Conservation (phyloP, 2,329 filamentous ascomycete species). For the Myriangium duriaei region DNA sequence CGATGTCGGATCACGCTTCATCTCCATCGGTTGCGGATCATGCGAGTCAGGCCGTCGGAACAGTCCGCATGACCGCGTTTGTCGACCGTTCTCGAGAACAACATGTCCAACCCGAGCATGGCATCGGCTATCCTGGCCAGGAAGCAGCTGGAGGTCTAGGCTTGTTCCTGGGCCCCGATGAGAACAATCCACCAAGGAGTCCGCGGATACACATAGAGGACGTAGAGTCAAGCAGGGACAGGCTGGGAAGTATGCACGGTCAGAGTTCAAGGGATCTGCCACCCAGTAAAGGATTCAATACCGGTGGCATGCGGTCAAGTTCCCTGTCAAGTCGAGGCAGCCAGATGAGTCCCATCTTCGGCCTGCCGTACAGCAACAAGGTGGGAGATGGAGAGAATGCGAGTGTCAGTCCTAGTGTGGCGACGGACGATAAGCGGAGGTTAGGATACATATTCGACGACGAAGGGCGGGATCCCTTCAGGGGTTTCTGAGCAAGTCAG, state of each 20-base stretch:
- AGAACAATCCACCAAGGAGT: too few relatives aligned
- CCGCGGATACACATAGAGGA: too few relatives aligned
- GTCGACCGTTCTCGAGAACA: constrained; percentile 1
- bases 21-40: background rate
- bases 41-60: background rate
- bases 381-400: constrained; percentile 9
- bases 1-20: background rate
- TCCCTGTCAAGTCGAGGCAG: background rate
- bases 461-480: constrained; percentile 24
- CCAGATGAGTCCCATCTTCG: background rate
- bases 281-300: too few relatives aligned
- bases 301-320: background rate
- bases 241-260: too few relatives aligned
- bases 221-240: too few relatives aligned
- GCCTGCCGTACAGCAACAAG: background rate
- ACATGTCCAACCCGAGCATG: too few relatives aligned
- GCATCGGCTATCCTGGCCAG: too few relatives aligned
- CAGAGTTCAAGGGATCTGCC: too few relatives aligned
- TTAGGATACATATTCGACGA: constrained; percentile 24
- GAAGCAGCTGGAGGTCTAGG: too few relatives aligned
- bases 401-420: constrained; percentile 5
- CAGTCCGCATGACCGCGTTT: constrained; percentile 8
- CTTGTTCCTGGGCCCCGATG: too few relatives aligned
- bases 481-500: constrained; percentile 19
- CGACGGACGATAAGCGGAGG: constrained; percentile 19